Evolutionary conservation across 2,329 filamentous ascomycete genomes (phyloP), one percentile per base, ranked within the genome.

Genomic region (Fusarium subglutinans): DNA sequence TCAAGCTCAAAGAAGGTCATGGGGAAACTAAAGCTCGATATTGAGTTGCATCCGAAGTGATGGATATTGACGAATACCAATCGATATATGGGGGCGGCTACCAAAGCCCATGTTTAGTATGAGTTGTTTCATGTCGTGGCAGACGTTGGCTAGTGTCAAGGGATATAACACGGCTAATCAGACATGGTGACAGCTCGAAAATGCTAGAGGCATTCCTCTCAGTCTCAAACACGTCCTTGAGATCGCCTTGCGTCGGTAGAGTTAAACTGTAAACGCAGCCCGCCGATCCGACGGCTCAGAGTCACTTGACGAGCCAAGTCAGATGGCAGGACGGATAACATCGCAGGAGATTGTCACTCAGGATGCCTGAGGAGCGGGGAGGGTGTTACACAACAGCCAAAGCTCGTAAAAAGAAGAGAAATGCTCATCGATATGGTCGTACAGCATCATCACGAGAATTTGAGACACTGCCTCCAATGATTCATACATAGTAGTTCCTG

Each of bases 81-180:
- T 69, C 41, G 57, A 54, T 60, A 48, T 33, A 44, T 51, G 55
- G 61, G 43, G 53, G 33, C 44, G 22, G 40, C 50, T 47, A 37
- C 33, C 28, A 56, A 60, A 68, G 50, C 35, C 47, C 62, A 69
- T 59, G 71, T 58, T 60, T 61, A 61, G 67, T 51, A 53, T 51
- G 67, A 68, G 50, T 58, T 72, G 71, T 68, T 55, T 64, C 58
- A 71, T 63, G 70, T 57, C 62, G 70, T 51, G 66, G 56, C 70
- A 74, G 56, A 63, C 48, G 41, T 71, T 63, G 43, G 38, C 70
- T 51, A 74, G 54, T 55, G 43, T 58, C 35, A 30, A 57, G 35
- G 50, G 54, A 37, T 51, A 35, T 56, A 58, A 47, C 51, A 61
- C 55, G 30, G 38, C 38, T 37, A 69, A 41, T 63, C 44, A 54